Percentiles rank a stretch among this genome's conserved stretches.
Conservation (phyloP, 139 green algal species). For the Edaphochlamys debaryana region DNA sequence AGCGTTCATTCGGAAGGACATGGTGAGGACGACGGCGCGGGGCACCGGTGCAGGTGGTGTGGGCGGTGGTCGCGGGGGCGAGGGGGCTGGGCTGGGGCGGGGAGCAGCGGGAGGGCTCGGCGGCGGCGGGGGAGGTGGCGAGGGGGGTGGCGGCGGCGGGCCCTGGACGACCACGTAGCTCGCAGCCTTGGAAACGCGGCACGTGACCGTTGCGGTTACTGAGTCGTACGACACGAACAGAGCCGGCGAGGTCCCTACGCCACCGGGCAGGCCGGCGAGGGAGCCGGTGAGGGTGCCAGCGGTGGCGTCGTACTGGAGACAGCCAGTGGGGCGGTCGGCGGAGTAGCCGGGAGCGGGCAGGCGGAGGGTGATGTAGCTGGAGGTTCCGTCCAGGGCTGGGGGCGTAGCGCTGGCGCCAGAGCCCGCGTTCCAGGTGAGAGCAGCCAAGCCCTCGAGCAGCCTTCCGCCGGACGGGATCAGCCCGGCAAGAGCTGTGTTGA, state of each 20-base stretch:
- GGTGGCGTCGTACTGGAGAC: neutral
- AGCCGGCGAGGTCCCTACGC: neutral
- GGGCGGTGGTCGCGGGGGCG: too few species aligned
- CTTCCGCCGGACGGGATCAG: neutral
- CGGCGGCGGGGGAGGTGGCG: too few species aligned
- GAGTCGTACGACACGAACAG: neutral
- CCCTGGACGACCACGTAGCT: conserved; percentile 14
- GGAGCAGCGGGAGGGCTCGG: too few species aligned
- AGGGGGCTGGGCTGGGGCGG: too few species aligned
- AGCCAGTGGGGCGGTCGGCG: neutral
- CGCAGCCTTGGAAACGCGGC: neutral
- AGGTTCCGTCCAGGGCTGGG: too few species aligned
- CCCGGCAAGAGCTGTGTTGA: neutral
- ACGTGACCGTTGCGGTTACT: neutral
- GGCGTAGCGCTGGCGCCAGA: neutral
- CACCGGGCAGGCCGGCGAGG: too few species aligned
- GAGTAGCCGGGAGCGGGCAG: neutral
- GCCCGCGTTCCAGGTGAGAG: neutral
- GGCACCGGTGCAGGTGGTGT: too few species aligned
- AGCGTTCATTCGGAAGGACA: too few species aligned
- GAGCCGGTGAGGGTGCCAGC: neutral
- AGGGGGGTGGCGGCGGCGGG: too few species aligned
- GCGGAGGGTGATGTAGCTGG: neutral
- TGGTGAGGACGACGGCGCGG: too few species aligned
- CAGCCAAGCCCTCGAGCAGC: neutral